These are phyloP conservation scores for Alternaria sp. DNA, from an alignment of 2,329 filamentous ascomycete genomes.

Conservation along the genomic window DNA sequence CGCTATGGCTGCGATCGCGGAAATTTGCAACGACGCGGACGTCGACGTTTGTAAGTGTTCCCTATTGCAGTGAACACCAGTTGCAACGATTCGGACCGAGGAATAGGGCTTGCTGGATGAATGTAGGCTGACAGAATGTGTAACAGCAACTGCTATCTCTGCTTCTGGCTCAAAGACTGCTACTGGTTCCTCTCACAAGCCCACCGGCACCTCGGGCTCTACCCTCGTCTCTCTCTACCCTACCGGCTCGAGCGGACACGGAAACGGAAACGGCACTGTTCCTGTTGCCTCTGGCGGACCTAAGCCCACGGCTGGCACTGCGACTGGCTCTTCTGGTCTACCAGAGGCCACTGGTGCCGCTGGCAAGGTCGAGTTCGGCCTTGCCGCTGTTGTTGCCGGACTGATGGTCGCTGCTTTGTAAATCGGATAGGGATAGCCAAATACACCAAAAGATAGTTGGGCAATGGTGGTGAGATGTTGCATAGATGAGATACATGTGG, in stretches of 20 bases:
- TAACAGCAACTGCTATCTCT: slow-evolving; percentile 28
- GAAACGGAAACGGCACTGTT: slow-evolving; percentile 12
- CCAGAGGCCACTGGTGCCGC: slow-evolving; percentile 31
- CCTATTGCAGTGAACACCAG: not conserved
- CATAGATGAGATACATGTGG: not conserved
- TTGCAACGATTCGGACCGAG: not conserved
- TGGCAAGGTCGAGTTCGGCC: slow-evolving; percentile 34
- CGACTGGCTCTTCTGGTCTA: slow-evolving; percentile 15
- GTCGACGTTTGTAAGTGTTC: slow-evolving; percentile 42
- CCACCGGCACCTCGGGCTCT: slow-evolving; percentile 12
- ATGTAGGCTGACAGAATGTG: slow-evolving; percentile 6
- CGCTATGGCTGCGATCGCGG: slow-evolving; percentile 38
- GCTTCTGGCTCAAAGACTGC: slow-evolving; percentile 26
- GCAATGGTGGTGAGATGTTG: not conserved
- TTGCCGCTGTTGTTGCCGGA: slow-evolving; percentile 35
- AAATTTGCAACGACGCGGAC: slow-evolving; percentile 37
- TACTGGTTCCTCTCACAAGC: slow-evolving; percentile 19
- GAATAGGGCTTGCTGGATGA: not conserved
- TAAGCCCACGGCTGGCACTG: slow-evolving; percentile 9
- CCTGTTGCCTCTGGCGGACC: slow-evolving; percentile 17
- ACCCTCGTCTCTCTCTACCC: slow-evolving; percentile 15
- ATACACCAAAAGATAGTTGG: not conserved
- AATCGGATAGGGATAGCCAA: not conserved
- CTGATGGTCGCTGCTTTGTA: slow-evolving; percentile 40
- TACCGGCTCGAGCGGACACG: slow-evolving; percentile 10